phyloP scores from a whole-genome alignment of 164 flowering plant species.

The Stephania cephalantha region DNA sequence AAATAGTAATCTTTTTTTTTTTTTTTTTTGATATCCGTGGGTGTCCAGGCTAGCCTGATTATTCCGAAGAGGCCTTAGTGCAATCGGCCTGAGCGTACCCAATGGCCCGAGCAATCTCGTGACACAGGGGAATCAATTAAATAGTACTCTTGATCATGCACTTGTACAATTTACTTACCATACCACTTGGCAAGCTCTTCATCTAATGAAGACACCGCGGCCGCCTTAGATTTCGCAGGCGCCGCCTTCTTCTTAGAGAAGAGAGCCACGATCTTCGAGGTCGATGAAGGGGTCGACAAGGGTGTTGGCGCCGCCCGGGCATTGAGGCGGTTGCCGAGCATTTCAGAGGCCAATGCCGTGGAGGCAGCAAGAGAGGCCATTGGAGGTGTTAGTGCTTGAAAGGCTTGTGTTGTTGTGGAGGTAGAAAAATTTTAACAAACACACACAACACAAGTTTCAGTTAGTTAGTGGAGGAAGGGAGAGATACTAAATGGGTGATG shows the following conservation, averaged over 20 bases:
- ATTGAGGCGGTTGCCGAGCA: conserved; percentile 64
- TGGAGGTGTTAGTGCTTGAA: background rate
- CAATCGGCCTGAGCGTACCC: no score
- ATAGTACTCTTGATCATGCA: no score
- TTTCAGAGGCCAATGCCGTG: conserved; percentile 57
- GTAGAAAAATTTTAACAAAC: background rate
- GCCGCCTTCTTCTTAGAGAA: conserved; percentile 80
- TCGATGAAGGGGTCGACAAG: conserved; percentile 28
- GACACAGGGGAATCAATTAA: no score
- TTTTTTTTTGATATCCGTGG: no score
- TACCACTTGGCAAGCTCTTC: conserved; percentile 99
- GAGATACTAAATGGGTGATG: conserved; percentile 39
- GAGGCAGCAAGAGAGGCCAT: conserved; percentile 83
- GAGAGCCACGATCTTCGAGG: conserved; percentile 71
- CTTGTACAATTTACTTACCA: conserved; percentile 42
- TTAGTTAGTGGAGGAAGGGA: background rate
- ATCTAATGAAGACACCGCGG: conserved; percentile 33
- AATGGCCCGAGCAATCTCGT: no score
- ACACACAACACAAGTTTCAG: background rate
- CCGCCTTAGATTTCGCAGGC: conserved; percentile 38
- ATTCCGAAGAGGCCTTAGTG: no score
- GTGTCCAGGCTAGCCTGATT: no score
- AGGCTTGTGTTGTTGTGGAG: background rate
- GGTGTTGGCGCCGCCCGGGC: conserved; percentile 30
- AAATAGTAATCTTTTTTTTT: no score